Evolutionary conservation across 2,329 filamentous ascomycete species (phyloP), one percentile per base, ranked within the genome.

Genomic region (Fusarium compactum): DNA sequence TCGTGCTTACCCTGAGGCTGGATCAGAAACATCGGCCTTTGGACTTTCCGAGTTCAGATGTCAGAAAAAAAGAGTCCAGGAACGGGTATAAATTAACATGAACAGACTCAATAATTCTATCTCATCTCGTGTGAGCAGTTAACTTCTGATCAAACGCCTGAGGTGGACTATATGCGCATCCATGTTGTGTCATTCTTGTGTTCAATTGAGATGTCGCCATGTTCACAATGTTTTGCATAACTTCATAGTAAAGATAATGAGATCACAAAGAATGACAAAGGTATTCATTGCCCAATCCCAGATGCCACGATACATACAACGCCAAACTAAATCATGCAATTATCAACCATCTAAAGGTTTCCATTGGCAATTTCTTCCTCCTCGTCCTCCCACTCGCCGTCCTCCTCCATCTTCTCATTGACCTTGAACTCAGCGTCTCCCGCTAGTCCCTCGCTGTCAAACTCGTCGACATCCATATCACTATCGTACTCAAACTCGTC

Each of bases 301-400:
- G 52, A 70, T 64, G 34, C 64, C 61, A 66, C 63, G 48, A 65
- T 66, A 70, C 55, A 50, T 73, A 67, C 57, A 76, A 76, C 74
- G 74, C 74, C 74, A 67, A 61, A 65, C 58, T 58, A 66, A 66
- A 67, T 34, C 58, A 73, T 67, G 51, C 58, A 65, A 58, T 67
- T 53, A 32, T 50, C 47, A 58, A 51, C 50, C 50, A 6, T 70
- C 58, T 56, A 59, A 53, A 11, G 8, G 9, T 48, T 38, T 52
- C 32, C 38, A 34, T 77, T 75, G 48, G 74, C 75, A 73, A 80
- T 80, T 68, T 84, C 82, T 43, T 82, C 78, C 58, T 83, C 78
- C 68, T 86, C 84, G 30, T 86, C 84, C 71, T 87, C 84, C 84
- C 84, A 87, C 43, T 86, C 84, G 6, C 80, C 84, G 1, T 83